These are phyloP conservation scores for Xylaria hypoxylon DNA, from an alignment of 2,329 filamentous ascomycete genomes.

Conservation along the genomic window DNA sequence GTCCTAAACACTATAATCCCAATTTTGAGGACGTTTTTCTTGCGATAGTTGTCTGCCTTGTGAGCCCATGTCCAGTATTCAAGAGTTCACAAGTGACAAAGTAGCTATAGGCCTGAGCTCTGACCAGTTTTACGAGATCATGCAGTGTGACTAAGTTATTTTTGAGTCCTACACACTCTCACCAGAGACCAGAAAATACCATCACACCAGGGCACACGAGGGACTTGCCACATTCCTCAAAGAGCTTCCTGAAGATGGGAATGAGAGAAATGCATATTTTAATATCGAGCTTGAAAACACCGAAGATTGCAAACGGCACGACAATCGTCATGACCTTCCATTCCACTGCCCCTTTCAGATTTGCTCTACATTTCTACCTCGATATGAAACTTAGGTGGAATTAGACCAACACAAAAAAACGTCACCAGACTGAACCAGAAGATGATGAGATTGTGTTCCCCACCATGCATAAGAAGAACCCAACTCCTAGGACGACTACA, in stretches of 20 bases:
- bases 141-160: not conserved
- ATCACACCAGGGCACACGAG: not conserved
- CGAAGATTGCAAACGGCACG: slow-evolving; percentile 14
- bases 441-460: not conserved
- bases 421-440: not conserved
- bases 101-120: too few species aligned
- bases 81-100: too few species aligned
- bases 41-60: too few species aligned
- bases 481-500: not conserved
- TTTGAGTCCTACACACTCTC: not conserved
- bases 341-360: slow-evolving; percentile 1
- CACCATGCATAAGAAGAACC: not conserved
- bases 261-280: slow-evolving; percentile 12
- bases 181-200: not conserved
- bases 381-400: slow-evolving; percentile 2
- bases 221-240: not conserved
- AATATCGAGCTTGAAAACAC: not conserved
- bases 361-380: slow-evolving; percentile 14
- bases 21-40: not conserved
- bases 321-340: slow-evolving; percentile 6
- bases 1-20: not conserved
- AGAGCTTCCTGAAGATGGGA: not conserved
- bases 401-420: not conserved
- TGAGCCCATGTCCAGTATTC: too few species aligned
- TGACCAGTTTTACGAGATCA: not conserved